phyloP scores from a whole-genome alignment of 2,329 filamentous ascomycete genomes.

The Trichoderma sp. region DNA sequence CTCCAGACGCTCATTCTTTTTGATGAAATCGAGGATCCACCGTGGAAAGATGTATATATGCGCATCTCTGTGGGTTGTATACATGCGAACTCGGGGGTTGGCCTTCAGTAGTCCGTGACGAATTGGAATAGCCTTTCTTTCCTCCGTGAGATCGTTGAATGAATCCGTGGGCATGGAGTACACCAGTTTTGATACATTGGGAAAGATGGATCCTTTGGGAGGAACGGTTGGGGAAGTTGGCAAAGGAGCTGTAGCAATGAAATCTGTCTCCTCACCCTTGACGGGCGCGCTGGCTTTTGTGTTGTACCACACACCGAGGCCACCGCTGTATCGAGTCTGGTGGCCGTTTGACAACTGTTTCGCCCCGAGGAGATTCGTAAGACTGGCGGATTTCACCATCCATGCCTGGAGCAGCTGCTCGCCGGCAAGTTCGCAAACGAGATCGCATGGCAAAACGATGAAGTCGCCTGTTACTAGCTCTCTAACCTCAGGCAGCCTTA shows the following conservation, averaged over 20 bases:
- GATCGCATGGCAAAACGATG: constrained; percentile 84
- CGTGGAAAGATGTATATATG: constrained; percentile 93
- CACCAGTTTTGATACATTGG: constrained; percentile 72
- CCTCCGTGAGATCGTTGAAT: constrained; percentile 76
- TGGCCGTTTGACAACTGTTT: constrained; percentile 37
- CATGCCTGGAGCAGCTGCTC: constrained; percentile 82
- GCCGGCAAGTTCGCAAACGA: constrained; percentile 85
- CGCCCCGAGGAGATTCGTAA: constrained; percentile 59
- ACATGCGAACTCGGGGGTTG: constrained; percentile 73
- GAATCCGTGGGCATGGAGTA: constrained; percentile 86
- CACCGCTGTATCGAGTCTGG: constrained; percentile 60
- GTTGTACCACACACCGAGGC: constrained; percentile 86
- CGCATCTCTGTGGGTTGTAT: constrained; percentile 81
- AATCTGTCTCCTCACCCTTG: constrained; percentile 91
- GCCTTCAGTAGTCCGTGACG: constrained; percentile 72
- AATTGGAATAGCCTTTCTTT: constrained; percentile 68
- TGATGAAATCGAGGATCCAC: constrained; percentile 85
- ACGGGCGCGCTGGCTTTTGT: constrained; percentile 71
- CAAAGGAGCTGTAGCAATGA: constrained; percentile 74
- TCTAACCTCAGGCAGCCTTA: constrained; percentile 79
- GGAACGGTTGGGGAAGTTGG: constrained; percentile 46
- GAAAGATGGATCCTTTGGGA: constrained; percentile 60
- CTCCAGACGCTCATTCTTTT: constrained; percentile 75
- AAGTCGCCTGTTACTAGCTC: constrained; percentile 81
- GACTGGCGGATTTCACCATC: constrained; percentile 78